Evolutionary conservation across 805 yeast species (phyloP).

Genomic region (Ogataea neopini): DNA sequence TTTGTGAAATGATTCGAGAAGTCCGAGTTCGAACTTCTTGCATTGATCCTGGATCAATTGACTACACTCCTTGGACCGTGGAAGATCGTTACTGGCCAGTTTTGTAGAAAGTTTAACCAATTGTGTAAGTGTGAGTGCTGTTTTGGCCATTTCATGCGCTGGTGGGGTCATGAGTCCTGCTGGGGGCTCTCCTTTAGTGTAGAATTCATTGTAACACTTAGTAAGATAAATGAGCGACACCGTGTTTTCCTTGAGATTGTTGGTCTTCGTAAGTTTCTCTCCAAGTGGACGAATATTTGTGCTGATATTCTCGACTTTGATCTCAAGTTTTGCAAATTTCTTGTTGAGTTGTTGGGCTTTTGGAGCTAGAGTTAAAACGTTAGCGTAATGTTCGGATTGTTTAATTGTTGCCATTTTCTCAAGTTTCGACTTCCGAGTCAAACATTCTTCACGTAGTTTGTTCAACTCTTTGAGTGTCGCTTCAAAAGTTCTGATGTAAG

Average conservation of each 20-base stretch:
- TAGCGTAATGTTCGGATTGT: conserved; percentile 68
- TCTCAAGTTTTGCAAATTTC: conserved; percentile 52
- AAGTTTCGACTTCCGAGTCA: conserved; percentile 47
- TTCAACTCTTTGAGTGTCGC: conserved; percentile 74
- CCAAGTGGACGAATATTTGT: conserved; percentile 69
- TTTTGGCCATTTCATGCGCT: conserved; percentile 37
- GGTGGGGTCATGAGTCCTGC: conserved; percentile 53
- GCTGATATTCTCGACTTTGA: conserved; percentile 55
- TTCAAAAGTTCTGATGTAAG: conserved; percentile 91
- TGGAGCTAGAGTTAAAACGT: conserved; percentile 56
- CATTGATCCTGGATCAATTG: conserved; percentile 66
- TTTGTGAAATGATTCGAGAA: conserved; percentile 68
- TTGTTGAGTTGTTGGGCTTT: conserved; percentile 42
- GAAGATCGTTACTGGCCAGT: conserved; percentile 54
- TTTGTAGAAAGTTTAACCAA: conserved; percentile 65
- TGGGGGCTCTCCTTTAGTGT: conserved; percentile 51
- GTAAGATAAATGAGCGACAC: conserved; percentile 70
- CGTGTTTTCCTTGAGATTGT: conserved; percentile 73
- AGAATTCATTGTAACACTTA: conserved; percentile 75
- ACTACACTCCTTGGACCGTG: conserved; percentile 39
- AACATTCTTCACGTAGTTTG: conserved; percentile 57
- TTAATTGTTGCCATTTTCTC: conserved; percentile 57
- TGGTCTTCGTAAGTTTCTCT: conserved; percentile 62
- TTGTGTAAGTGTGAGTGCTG: conserved; percentile 71
- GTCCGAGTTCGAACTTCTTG: conserved; percentile 69